Percentiles rank a stretch among this genome's conserved stretches.
Conservation (phyloP, 2,329 filamentous ascomycete species). For the Penicillium thymicola region DNA sequence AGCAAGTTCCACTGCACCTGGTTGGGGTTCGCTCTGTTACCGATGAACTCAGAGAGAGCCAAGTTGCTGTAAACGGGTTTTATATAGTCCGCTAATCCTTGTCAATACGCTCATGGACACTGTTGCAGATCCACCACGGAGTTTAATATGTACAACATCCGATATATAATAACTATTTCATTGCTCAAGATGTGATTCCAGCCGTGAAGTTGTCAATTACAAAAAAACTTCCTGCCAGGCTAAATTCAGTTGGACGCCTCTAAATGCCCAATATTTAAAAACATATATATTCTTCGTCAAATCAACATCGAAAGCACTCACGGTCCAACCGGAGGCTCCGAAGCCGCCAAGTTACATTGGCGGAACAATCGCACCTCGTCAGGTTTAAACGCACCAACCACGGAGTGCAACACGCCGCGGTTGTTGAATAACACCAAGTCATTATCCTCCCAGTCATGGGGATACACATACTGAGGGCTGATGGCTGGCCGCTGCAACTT, state of each 20-base stretch:
- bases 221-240: no score
- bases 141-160: background rate
- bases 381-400: constrained; percentile 69
- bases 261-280: background rate
- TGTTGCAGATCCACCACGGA: background rate
- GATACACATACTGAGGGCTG: constrained; percentile 64
- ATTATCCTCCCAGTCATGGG: constrained; percentile 74
- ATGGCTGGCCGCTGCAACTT: constrained; percentile 70
- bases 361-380: constrained; percentile 73
- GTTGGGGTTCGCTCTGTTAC: constrained; percentile 54
- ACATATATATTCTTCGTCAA: background rate
- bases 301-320: background rate
- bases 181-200: background rate
- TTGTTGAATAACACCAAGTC: constrained; percentile 79
- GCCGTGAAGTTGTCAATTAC: background rate
- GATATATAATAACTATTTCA: background rate
- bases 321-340: constrained; percentile 21
- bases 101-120: background rate
- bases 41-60: constrained; percentile 47
- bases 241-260: background rate
- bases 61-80: constrained; percentile 36
- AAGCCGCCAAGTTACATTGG: constrained; percentile 71
- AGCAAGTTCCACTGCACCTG: constrained; percentile 58
- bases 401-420: constrained; percentile 69
- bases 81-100: constrained; percentile 32